A percentile compares a stretch with the other conserved stretches of the same genome.
These are phyloP conservation scores for Penicillium freii DNA, from an alignment of 2,329 filamentous ascomycete species.

Conservation along the genomic window DNA sequence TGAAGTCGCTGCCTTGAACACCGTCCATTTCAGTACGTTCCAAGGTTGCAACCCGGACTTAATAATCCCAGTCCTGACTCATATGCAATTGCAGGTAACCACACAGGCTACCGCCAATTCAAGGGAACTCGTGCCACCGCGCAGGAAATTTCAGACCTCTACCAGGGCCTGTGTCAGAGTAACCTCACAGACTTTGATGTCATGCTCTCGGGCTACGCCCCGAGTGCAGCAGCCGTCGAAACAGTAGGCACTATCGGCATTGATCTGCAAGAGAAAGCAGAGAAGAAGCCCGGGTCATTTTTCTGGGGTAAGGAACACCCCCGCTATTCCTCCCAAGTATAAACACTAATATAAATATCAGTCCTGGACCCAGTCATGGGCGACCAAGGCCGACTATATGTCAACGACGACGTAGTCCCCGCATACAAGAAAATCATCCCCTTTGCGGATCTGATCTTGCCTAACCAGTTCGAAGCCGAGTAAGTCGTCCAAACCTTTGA, in stretches of 20 bases:
- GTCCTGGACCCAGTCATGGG: conserved; percentile 98
- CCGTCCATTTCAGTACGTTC: conserved; percentile 93
- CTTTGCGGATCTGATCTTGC: conserved; percentile 85
- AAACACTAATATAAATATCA: conserved; percentile 29
- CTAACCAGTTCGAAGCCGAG: conserved; percentile 98
- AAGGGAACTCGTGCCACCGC: conserved; percentile 81
- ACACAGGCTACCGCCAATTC: conserved; percentile 87
- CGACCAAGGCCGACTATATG: conserved; percentile 88
- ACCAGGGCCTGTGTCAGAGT: conserved; percentile 77
- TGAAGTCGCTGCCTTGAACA: conserved; percentile 91
- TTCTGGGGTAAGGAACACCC: conserved; percentile 67
- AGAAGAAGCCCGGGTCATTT: conserved; percentile 68
- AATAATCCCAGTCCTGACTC: background rate
- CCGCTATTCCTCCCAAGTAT: background rate
- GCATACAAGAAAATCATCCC: conserved; percentile 78
- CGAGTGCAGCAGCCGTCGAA: conserved; percentile 78
- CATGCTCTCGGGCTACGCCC: conserved; percentile 92
- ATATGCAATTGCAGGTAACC: conserved; percentile 66
- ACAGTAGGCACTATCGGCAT: conserved; percentile 80
- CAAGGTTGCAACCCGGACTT: background rate
- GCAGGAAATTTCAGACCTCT: conserved; percentile 78
- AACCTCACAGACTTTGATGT: conserved; percentile 88
- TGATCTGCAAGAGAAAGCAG: conserved; percentile 69
- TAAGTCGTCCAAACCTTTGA: conserved; percentile 45
- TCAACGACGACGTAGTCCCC: conserved; percentile 85